Evolutionary conservation across 2,329 filamentous ascomycete species (phyloP), one percentile per base, ranked within the genome.

Genomic region (Aspergillus vadensis): DNA sequence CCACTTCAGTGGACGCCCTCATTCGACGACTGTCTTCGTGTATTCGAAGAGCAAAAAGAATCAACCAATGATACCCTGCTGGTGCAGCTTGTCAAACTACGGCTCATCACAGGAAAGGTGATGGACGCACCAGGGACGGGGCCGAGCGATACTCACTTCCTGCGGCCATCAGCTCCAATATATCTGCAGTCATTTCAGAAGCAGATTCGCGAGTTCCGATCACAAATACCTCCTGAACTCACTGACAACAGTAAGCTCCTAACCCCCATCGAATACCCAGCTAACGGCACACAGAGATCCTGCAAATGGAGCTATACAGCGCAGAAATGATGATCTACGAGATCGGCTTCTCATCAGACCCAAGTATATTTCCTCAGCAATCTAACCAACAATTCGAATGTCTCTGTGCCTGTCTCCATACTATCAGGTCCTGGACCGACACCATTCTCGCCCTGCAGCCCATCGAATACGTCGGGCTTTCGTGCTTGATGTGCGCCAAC

Each of bases 1-100:
- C 51, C 48, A n/a, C 41, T 58, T 14, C 27, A 38, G n/a, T 58
- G 56, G 56, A 58, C 49, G 9, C 23, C 56, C 8, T 47, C 36
- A 17, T 58, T 32, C 4, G 56, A 58, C 23, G 32, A 53, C n/a
- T 58, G 48, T 38, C 17, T 58, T 21, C 56, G 39, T 8, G 17
- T 27, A 7, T 25, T 58, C 7, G 49, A 58, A 17, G 49, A 54
- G 10, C n/a, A 39, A 23, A 58, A 53, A 1, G 56, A 58, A 58
- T 53, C n/a, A 12, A 10, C 3, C 21, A 25, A 48, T 2, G 56
- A 58, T 15, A 15, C 23, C 9, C 17, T 58, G 12, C 49, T 58
- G 15, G 30, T 48, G 17, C 56, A 58, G 15, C 38, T 58, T 10
- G 48, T 53, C 12, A 58, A 48, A 32, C 17, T 53, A 3, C 56